A percentile compares a stretch with the other conserved stretches of the same genome.
Evolutionary conservation across 2,329 filamentous ascomycete genomes (phyloP).

Genomic region (Chrysosporium queenslandicum): DNA sequence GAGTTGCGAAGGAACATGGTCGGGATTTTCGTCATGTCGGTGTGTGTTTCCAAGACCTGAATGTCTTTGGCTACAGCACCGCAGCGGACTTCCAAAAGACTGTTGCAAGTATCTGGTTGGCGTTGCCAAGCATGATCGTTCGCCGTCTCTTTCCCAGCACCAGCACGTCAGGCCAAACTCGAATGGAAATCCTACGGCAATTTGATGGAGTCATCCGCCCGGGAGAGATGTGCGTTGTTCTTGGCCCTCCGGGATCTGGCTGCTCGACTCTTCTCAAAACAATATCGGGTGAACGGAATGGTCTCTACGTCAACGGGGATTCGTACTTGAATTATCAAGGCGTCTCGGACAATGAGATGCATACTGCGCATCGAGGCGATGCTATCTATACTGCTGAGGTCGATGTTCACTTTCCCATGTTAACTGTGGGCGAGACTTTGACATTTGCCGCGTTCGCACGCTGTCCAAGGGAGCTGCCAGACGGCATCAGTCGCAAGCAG

Average conservation of each 20-base stretch:
- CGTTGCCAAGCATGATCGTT: slow-evolving; percentile 24
- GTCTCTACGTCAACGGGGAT: slow-evolving; percentile 58
- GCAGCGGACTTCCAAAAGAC: slow-evolving; percentile 37
- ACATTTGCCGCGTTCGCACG: slow-evolving; percentile 51
- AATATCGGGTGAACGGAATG: slow-evolving; percentile 52
- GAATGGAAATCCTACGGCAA: slow-evolving; percentile 50
- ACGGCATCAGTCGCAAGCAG: slow-evolving; percentile 56
- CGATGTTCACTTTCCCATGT: slow-evolving; percentile 71
- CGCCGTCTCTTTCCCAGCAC: slow-evolving; percentile 8
- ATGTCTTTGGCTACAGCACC: slow-evolving; percentile 30
- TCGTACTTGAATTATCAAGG: slow-evolving; percentile 71
- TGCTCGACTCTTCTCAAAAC: slow-evolving; percentile 81
- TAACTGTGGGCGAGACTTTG: slow-evolving; percentile 80
- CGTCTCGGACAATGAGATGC: slow-evolving; percentile 17
- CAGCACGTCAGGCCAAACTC: slow-evolving; percentile 18
- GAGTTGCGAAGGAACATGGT: not conserved
- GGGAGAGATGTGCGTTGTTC: slow-evolving; percentile 44
- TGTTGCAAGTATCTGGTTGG: slow-evolving; percentile 35
- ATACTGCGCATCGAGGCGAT: slow-evolving; percentile 50
- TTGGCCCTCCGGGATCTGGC: slow-evolving; percentile 42
- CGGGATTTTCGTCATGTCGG: slow-evolving; percentile 18
- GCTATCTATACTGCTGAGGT: slow-evolving; percentile 79
- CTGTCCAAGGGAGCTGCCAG: slow-evolving; percentile 44
- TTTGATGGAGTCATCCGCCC: slow-evolving; percentile 54
- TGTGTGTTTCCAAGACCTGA: slow-evolving; percentile 31